Base-by-base conservation (phyloP, 352 stramenopile genomes). In the Phytopythium sindhum region DNA sequence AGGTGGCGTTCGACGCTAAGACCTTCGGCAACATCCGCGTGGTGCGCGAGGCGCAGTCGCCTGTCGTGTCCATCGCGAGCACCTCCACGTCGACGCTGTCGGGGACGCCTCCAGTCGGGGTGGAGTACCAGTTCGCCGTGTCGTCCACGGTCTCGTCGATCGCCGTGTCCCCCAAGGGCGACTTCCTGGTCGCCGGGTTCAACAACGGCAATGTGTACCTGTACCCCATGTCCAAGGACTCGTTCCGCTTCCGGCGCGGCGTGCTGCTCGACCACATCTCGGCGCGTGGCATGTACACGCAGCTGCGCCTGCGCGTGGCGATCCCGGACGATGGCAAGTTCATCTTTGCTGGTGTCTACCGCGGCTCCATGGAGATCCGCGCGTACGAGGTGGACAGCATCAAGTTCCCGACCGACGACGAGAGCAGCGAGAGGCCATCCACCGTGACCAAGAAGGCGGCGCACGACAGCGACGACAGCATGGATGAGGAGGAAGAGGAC, bases 271-370 rank as follows among this genome's bases (percentile, higher is more conserved):
- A 90, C 66, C 82, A 92, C 54, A 93, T 95, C 61, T 78, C 86
- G 23, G 75, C 86, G 21, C 77, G 84, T 6, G 84, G 81, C 56
- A 89, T 95, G 78, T 92, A 93, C 64, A 95, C 84, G 14, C 81
- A 91, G 70, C 75, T 95, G 9, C 90, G 89, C 72, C 79, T 95
- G 44, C 85, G 82, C 11, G 84, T 95, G 6, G 69, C 84, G 4
- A 73, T 95, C 56, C 84, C 84, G 0, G 77, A 89, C 4, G 81
- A 94, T 55, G 84, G 85, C 52, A 88, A 84, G 55, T 95, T 94
- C 60, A 92, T 94, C 60, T 95, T 95, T 57, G 87, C 87, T 5
- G 87, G 87, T 4, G 85, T 95, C 0, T 94, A 95, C 57, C 80
- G 85, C 26, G 87, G 87, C 12, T 94, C 87, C 21, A 95, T 84